Percentiles rank a stretch among this genome's conserved stretches.
Evolutionary conservation across 2,329 filamentous ascomycete genomes (phyloP).

Genomic region (Coccinonectria pachysandricola): DNA sequence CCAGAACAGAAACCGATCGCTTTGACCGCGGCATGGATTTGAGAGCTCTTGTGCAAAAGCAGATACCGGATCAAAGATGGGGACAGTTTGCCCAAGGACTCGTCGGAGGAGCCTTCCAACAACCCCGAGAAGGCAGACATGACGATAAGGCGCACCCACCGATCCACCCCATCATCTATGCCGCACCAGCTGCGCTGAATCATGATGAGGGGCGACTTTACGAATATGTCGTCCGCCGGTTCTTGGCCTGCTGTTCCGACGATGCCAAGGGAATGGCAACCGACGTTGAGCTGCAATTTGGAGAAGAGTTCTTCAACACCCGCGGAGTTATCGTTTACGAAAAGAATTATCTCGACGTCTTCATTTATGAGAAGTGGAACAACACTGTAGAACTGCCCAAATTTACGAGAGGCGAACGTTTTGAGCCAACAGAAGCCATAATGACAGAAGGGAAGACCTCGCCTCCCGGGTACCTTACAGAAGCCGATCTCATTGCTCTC

Average conservation of each 20-base stretch:
- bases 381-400: conserved; percentile 72
- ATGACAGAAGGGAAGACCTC: conserved; percentile 87
- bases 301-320: conserved; percentile 70
- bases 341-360: conserved; percentile 90
- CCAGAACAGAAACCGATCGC: conserved; percentile 91
- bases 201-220: conserved; percentile 70
- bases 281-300: conserved; percentile 76
- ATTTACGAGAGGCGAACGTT: conserved; percentile 69
- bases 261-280: conserved; percentile 83
- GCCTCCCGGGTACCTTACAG: conserved; percentile 77
- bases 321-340: conserved; percentile 78
- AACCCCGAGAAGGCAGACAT: conserved; percentile 72
- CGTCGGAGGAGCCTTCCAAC: conserved; percentile 64
- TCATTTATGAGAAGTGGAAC: conserved; percentile 93
- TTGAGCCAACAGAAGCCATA: conserved; percentile 79
- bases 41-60: conserved; percentile 68
- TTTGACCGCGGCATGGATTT: conserved; percentile 89
- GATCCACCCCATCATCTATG: conserved; percentile 90
- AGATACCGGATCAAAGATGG: conserved; percentile 68
- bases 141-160: conserved; percentile 97
- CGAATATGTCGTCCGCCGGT: conserved; percentile 84
- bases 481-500: conserved; percentile 86
- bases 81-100: conserved; percentile 69
- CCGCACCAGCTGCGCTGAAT: conserved; percentile 50
- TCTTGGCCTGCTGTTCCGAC: conserved; percentile 90